These are phyloP conservation scores for Cordyceps cicadae DNA, from an alignment of 2,329 filamentous ascomycete species.

Conservation along the genomic window DNA sequence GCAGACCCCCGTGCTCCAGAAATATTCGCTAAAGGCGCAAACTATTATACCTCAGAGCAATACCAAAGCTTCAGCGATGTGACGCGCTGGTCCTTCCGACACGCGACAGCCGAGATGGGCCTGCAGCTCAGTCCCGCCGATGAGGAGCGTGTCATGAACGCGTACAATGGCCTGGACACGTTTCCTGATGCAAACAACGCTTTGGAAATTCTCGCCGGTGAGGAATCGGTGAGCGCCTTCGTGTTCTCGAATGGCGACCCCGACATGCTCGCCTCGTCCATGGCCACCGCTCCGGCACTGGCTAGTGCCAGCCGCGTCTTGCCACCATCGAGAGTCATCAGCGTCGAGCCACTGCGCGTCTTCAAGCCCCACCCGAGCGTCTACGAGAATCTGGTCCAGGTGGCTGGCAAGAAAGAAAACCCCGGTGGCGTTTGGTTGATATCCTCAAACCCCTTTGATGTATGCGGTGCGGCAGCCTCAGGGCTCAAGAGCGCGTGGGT, in stretches of 20 bases:
- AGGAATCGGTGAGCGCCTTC: constrained; percentile 40
- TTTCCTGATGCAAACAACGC: constrained; percentile 56
- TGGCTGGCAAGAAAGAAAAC: constrained; percentile 36
- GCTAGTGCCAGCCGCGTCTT: constrained; percentile 39
- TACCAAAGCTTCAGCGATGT: constrained; percentile 57
- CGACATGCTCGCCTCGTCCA: constrained; percentile 53
- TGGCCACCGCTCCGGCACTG: constrained; percentile 49
- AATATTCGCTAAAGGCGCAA: no score
- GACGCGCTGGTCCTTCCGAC: constrained; percentile 52
- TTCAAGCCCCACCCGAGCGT: constrained; percentile 59
- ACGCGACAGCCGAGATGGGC: constrained; percentile 53
- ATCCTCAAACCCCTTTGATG: constrained; percentile 65
- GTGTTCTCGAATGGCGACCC: constrained; percentile 65
- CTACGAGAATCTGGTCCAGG: constrained; percentile 51
- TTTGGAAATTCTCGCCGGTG: constrained; percentile 37
- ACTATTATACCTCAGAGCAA: not conserved
- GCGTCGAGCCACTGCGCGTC: constrained; percentile 48
- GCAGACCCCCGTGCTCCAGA: no score
- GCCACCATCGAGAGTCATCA: constrained; percentile 37
- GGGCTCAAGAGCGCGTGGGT: constrained; percentile 61
- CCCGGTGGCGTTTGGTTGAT: constrained; percentile 56
- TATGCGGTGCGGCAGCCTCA: constrained; percentile 52
- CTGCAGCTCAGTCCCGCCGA: constrained; percentile 35
- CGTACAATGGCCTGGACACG: constrained; percentile 55
- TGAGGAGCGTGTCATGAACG: constrained; percentile 46